Evolutionary conservation across 805 yeast species (phyloP).

Genomic region (Clavispora asparagi): DNA sequence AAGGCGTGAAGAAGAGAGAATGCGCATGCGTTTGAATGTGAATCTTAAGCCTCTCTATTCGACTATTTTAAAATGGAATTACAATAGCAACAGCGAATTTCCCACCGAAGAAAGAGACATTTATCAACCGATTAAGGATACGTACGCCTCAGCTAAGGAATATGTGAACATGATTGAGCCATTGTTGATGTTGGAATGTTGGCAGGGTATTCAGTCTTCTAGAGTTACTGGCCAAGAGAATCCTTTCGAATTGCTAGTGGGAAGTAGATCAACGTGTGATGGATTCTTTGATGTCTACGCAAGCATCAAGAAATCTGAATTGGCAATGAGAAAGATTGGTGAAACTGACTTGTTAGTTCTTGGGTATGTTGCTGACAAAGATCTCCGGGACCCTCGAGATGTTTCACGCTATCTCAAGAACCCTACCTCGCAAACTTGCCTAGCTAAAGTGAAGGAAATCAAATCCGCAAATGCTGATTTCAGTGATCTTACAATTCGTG

Average conservation of each 20-base stretch:
- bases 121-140: conserved; percentile 47
- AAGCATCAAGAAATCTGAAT: conserved; percentile 49
- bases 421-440: conserved; percentile 46
- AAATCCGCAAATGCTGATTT: conserved; percentile 61
- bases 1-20: conserved; percentile 61
- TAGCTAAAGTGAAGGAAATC: conserved; percentile 76
- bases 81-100: conserved; percentile 45
- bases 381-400: conserved; percentile 13
- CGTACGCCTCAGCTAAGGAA: conserved; percentile 54
- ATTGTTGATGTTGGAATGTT: conserved; percentile 77
- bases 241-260: conserved; percentile 67
- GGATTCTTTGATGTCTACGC: conserved; percentile 85
- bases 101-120: conserved; percentile 49
- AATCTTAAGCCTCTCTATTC: conserved; percentile 71
- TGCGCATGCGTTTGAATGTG: conserved; percentile 75
- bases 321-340: conserved; percentile 49
- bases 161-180: conserved; percentile 75
- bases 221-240: conserved; percentile 53
- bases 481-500: conserved; percentile 71
- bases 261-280: conserved; percentile 78
- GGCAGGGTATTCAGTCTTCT: conserved; percentile 83
- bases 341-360: conserved; percentile 75
- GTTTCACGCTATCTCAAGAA: conserved; percentile 21
- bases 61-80: conserved; percentile 73
- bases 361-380: conserved; percentile 32